Evolutionary conservation across 2,329 filamentous ascomycete species (phyloP), one percentile per base, ranked within the genome.

Genomic region (Colletotrichum sublineola): DNA sequence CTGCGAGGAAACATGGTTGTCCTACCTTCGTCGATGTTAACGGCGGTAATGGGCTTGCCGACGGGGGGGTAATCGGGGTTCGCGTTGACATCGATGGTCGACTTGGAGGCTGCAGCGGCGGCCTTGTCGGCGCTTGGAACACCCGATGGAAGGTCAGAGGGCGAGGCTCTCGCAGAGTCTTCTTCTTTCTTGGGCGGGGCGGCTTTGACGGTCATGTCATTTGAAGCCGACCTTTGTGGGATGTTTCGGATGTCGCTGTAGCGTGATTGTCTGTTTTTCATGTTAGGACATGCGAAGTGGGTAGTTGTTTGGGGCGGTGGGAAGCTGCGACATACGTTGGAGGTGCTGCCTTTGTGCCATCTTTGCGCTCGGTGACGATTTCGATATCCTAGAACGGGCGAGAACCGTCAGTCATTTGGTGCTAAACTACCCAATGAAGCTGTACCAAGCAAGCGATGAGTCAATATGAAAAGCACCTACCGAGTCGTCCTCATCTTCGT

Each of bases 81-180:
- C 5, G 88, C 92, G 80, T 97, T 91, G 66, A 98, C 89, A 78
- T 98, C 94, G 74, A 98, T 89, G 61, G 90, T 95, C 15, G 95
- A 97, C 70, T 92, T 95, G 52, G 92, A 84, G 81, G 94, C 84
- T 80, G 96, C 85, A 76, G 91, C 84, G 1, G 89, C 89, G 62
- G 90, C 88, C 73, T 85, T 78, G 74, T 88, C 82, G 81, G 84
- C 87, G 82, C 84, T 89, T 40, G 82, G 80, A 7, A 78, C 68
- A 15, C 77, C 77, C 1, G 77, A 75, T 24, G 75, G 75, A 53
- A 81, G 80, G 46, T 77, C 64, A 20, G 79, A 76, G 14, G 78
- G 71, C 36, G 78, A 66, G 40, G 74, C 66, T 71, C 81, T 81
- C 5, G 56, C 18, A 5, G 82, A 76, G 20, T 80, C 77, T 7